These are phyloP conservation scores for Gloeophyllum trabeum DNA, from an alignment of 768 basidiomycete genomes.

Conservation along the genomic window DNA sequence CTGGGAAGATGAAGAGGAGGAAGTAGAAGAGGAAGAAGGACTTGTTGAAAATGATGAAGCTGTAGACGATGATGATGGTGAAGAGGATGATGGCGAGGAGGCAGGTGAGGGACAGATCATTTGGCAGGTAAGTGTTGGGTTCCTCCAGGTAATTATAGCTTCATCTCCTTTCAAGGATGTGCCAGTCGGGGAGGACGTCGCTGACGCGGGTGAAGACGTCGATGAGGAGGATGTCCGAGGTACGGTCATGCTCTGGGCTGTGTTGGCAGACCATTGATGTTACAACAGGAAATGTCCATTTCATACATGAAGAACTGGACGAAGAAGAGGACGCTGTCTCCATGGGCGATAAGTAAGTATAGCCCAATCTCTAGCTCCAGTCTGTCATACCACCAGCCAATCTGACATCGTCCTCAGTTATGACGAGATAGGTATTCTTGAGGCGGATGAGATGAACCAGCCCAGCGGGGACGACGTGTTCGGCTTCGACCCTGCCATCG, in stretches of 20 bases:
- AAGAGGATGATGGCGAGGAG: constrained; percentile 31
- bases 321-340: constrained; percentile 20
- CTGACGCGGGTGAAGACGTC: constrained; percentile 23
- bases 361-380: neutral
- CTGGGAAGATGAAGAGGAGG: constrained; percentile 52
- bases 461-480: neutral
- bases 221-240: constrained; percentile 56
- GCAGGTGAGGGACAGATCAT: constrained; percentile 26
- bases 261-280: constrained; percentile 57
- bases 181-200: constrained; percentile 20
- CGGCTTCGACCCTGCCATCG: constrained; percentile 3
- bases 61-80: constrained; percentile 36
- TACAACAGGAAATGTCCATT: constrained; percentile 23
- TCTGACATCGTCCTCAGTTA: neutral
- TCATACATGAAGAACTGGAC: constrained; percentile 16
- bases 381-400: neutral
- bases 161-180: constrained; percentile 15
- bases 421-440: constrained; percentile 18
- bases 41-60: constrained; percentile 50
- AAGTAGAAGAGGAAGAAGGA: constrained; percentile 52
- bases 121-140: constrained; percentile 24
- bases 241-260: too few relatives aligned
- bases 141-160: neutral
- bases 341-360: constrained; percentile 20
- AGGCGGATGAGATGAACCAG: constrained; percentile 10